Base-by-base conservation (phyloP, 2,329 filamentous ascomycete genomes). In the Byssochlamys sp. region DNA sequence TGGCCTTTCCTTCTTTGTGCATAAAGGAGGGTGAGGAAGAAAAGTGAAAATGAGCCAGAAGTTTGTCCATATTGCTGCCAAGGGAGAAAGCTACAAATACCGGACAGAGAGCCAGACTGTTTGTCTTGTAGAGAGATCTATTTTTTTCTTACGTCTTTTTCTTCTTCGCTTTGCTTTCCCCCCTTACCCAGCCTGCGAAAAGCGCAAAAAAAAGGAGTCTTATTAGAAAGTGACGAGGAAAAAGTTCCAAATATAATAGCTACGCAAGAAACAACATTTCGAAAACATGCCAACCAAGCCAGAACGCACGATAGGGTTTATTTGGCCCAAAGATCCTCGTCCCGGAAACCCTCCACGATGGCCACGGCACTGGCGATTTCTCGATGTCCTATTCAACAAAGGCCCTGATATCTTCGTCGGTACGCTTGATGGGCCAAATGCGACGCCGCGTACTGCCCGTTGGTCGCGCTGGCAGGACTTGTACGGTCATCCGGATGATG, bases 371-470 rank as follows among this genome's bases (percentile, higher is more conserved):
- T 65, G 64, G 65, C 70, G 69, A 4, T 56, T 77, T 24, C 64
- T 66, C 24, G 72, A 78, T 52, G 64, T 77, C 55, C 49, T 76
- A 14, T 69, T 60, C 6, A 70, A 69, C 35, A 72, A 68, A 57
- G 75, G 75, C 1, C 74, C 75, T 11, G 75, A 77, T 62, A 72
- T 77, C 4, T 76, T 72, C 35, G 64, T 77, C n/a, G 70, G 67
- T 6, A 60, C 54, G 12, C 63, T 71, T 50, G 55, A 59, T 9
- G 55, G 55, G 11, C 55, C 60, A 4, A 57, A 35, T 5, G 12
- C 31, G 6, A 53, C 27, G 4, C 61, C 61, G 2, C 55, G 39
- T 31, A 61, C 54, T 11, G 52, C 60, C 10, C 54, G 57, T 26
- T 62, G 61, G 61, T 59, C 61, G 26, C 56, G 58, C 55, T 63